Evolutionary conservation across 768 basidiomycete species (phyloP).

Genomic region (Naganishia onofrii): DNA sequence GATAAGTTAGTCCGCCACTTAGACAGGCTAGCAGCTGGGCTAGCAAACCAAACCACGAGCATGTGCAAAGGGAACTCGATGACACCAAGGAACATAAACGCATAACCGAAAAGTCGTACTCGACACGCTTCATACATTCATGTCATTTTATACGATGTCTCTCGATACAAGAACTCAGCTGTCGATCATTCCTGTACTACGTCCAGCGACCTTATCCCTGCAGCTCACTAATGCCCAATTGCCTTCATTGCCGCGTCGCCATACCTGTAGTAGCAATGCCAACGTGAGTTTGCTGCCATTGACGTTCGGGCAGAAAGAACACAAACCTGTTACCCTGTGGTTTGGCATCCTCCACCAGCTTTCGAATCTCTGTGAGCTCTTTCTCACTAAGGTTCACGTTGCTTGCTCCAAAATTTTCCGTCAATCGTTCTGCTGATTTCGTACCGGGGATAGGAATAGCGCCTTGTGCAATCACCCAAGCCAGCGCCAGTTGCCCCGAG

Average conservation of each 20-base stretch:
- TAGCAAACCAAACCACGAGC: too few species aligned
- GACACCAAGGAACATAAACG: too few species aligned
- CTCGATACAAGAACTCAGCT: too few species aligned
- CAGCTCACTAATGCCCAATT: neutral
- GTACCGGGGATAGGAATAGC: slow-evolving; percentile 50
- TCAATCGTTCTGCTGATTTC: slow-evolving; percentile 37
- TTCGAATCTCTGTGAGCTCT: slow-evolving; percentile 45
- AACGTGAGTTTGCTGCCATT: neutral
- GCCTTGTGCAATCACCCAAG: slow-evolving; percentile 51
- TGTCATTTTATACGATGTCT: too few species aligned
- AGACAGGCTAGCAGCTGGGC: too few species aligned
- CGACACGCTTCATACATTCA: too few species aligned
- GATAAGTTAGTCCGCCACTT: neutral
- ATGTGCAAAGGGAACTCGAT: too few species aligned
- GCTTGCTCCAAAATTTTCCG: slow-evolving; percentile 45
- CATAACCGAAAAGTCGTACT: too few species aligned
- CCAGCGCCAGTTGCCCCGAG: slow-evolving; percentile 51
- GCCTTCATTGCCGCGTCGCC: neutral
- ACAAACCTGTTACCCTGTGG: slow-evolving; percentile 55
- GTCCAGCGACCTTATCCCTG: too few species aligned
- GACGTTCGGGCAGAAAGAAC: neutral
- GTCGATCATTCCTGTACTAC: too few species aligned
- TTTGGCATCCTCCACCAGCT: slow-evolving; percentile 48
- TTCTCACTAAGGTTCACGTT: slow-evolving; percentile 40
- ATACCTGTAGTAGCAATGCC: neutral